Percentiles rank a stretch among this genome's conserved stretches.
These are phyloP conservation scores for Gremmenia infestans DNA, from an alignment of 2,329 filamentous ascomycete genomes.

Conservation along the genomic window DNA sequence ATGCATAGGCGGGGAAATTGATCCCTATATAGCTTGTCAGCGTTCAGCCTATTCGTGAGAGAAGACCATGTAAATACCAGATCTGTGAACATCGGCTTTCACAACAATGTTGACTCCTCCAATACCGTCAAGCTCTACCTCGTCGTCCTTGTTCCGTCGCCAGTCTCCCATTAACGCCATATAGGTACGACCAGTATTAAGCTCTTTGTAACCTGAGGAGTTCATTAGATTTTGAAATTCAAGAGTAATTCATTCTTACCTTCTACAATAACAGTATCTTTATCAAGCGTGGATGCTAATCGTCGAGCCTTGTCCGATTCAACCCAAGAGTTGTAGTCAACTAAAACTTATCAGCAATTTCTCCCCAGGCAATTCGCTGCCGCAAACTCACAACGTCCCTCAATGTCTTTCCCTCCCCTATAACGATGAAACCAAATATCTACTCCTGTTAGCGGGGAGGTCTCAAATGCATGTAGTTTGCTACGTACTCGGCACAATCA, in stretches of 20 bases:
- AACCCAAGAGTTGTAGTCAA: conserved; percentile 99
- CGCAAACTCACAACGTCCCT: conserved; percentile 76
- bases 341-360: conserved; percentile 39
- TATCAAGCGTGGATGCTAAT: conserved; percentile 67
- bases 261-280: conserved; percentile 82
- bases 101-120: conserved; percentile 97
- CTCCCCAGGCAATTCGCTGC: conserved; percentile 9
- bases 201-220: conserved; percentile 77
- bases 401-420: conserved; percentile 70
- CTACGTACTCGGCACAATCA: conserved; percentile 85
- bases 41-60: background rate
- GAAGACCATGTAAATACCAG: conserved; percentile 50
- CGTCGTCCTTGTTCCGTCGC: conserved; percentile 84
- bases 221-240: conserved; percentile 9
- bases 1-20: conserved; percentile 94
- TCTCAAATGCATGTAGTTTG: background rate
- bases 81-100: conserved; percentile 94
- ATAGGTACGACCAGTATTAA: conserved; percentile 82
- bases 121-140: conserved; percentile 90
- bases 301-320: conserved; percentile 82
- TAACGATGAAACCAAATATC: conserved; percentile 98
- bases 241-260: conserved; percentile 43
- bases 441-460: conserved; percentile 38
- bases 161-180: conserved; percentile 91
- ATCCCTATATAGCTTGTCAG: conserved; percentile 58